These are phyloP conservation scores for Boeremia lycopersici DNA, from an alignment of 2,329 filamentous ascomycete genomes.

Conservation along the genomic window DNA sequence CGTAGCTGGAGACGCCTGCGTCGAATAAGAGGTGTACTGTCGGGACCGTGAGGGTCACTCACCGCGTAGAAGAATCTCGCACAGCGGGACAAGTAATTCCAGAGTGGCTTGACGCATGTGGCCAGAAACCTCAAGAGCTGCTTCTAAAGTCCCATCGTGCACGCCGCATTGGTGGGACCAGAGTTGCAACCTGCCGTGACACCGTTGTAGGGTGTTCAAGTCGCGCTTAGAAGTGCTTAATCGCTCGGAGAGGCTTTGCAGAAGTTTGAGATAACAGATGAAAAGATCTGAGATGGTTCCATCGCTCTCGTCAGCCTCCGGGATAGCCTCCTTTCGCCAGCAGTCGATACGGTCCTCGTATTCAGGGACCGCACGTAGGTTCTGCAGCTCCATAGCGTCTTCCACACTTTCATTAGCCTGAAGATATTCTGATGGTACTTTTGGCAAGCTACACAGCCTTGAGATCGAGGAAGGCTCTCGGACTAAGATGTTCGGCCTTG, in stretches of 20 bases:
- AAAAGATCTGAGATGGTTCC: neutral
- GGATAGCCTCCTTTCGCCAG: neutral
- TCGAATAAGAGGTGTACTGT: neutral
- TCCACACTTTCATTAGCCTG: too few relatives aligned
- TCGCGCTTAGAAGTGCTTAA: neutral
- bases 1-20: neutral
- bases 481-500: too few relatives aligned
- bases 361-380: neutral
- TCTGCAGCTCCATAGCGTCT: neutral
- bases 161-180: neutral
- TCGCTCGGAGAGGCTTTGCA: neutral
- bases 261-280: neutral
- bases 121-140: neutral
- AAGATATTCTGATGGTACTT: too few relatives aligned
- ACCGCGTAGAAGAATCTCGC: neutral
- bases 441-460: too few relatives aligned
- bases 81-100: neutral
- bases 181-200: neutral
- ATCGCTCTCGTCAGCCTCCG: neutral
- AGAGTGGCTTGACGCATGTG: neutral
- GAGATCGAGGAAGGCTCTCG: too few relatives aligned
- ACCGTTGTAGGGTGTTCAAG: neutral
- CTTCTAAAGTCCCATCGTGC: neutral
- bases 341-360: neutral
- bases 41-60: too few relatives aligned